A percentile compares a stretch with the other conserved stretches of the same genome.
phyloP scores from a whole-genome alignment of 83 land plant species.

The Picea abies region DNA sequence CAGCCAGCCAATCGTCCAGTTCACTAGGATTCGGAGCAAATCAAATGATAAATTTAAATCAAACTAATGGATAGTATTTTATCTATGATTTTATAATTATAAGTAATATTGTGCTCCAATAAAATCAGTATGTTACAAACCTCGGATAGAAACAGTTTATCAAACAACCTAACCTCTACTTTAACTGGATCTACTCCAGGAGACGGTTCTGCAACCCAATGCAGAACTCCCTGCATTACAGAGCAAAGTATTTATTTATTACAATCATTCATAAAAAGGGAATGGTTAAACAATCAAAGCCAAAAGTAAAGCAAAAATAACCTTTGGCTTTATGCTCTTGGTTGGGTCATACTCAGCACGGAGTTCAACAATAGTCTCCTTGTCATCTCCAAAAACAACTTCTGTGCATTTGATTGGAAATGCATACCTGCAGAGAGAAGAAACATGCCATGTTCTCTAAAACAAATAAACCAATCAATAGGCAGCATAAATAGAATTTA shows the following conservation, averaged over 20 bases:
- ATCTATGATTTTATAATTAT: neutral
- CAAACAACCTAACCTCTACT: conserved; percentile 92
- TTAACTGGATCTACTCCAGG: conserved; percentile 77
- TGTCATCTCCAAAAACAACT: conserved; percentile 71
- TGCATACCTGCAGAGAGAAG: conserved; percentile 69
- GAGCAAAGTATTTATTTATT: neutral
- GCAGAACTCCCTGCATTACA: conserved; percentile 86
- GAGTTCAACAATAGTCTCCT: conserved; percentile 72
- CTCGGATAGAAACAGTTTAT: conserved; percentile 88
- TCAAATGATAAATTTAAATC: neutral
- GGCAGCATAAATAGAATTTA: neutral
- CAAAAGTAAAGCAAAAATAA: conserved; percentile 12
- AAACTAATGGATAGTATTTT: neutral
- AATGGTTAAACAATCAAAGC: neutral
- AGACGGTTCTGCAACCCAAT: conserved; percentile 93
- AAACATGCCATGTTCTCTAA: neutral
- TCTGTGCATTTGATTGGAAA: conserved; percentile 96
- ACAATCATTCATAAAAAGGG: neutral
- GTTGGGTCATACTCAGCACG: conserved; percentile 87
- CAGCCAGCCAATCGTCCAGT: conserved; percentile 86
- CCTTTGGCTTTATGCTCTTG: conserved; percentile 93
- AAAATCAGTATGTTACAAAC: conserved; percentile 29
- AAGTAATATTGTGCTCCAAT: neutral
- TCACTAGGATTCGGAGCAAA: conserved; percentile 80
- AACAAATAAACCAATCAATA: neutral